Conservation (phyloP, 2,329 filamentous ascomycete genomes). For the Talaromyces albobiverticillius region DNA sequence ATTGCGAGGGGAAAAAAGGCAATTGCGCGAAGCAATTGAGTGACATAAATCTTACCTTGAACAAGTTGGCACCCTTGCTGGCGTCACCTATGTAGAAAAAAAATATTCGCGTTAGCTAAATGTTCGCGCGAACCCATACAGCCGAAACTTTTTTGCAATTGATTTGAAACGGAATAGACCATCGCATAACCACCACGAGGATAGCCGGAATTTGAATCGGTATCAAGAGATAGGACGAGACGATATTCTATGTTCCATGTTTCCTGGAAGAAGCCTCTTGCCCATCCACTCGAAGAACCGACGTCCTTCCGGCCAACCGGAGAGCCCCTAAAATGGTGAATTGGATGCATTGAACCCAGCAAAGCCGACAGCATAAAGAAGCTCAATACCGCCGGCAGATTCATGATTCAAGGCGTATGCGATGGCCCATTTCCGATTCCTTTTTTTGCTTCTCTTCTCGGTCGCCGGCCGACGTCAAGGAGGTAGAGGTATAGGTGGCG, state of each 20-base stretch:
- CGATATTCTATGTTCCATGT: too few species aligned
- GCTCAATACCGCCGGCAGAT: neutral
- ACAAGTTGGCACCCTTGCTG: conserved; percentile 97
- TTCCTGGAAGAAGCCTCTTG: too few species aligned
- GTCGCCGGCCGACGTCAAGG: conserved; percentile 10
- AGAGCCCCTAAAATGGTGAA: too few species aligned
- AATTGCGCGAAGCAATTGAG: too few species aligned
- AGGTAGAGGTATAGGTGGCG: neutral
- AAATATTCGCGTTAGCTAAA: conserved; percentile 25
- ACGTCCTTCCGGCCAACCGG: too few species aligned
- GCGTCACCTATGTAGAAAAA: conserved; percentile 76
- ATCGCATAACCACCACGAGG: conserved; percentile 12
- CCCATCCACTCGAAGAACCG: neutral
- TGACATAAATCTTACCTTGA: conserved; percentile 65
- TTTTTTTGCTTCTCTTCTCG: conserved; percentile 7
- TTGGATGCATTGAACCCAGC: too few species aligned
- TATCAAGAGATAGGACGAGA: neutral
- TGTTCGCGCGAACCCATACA: conserved; percentile 13
- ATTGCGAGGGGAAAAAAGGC: neutral
- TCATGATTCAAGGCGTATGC: neutral
- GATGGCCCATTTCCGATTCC: neutral
- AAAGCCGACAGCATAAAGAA: neutral
- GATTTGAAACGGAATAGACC: neutral
- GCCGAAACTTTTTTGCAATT: neutral
- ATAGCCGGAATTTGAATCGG: too few species aligned